Evolutionary conservation across 1,284 basidiomycete genomes (phyloP), one percentile per base, ranked within the genome.

Genomic region (Ustilago shanxiensis): DNA sequence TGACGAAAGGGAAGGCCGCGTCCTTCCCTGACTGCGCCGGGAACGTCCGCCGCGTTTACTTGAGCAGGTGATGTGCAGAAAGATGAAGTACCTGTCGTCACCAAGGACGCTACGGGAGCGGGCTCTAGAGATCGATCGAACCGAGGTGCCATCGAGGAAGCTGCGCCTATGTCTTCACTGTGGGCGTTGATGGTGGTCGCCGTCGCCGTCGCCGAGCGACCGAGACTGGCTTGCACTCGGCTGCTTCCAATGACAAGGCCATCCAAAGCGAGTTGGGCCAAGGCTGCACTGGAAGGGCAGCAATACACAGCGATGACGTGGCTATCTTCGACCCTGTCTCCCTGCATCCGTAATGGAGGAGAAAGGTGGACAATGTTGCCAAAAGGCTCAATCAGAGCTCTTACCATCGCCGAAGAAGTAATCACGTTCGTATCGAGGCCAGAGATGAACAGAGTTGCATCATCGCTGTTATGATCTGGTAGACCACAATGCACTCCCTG

Each of bases 341-440:
- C 11, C 3, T 55, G 35, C 13, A 6, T 28, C 28, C 22, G 10
- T 13, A 44, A 24, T 3, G 20, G 26, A 16, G 51, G 28, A 16
- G 10, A 39, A 14, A 62, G 56, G 16, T 62, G 51, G 11, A 49
- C 49, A 9, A 72, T 33, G 7, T 67, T 52, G 26, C 70, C 70
- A 35, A 72, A 72, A 7, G 70, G 70, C 52, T 72, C 70, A 9
- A 52, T 66, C 58, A 72, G 60, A 20, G 70, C 70, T 33, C 65
- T 52, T 8, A 72, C 35, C 60, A 67, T 66, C 10, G 53, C 41
- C 0, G 60, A n/a, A 9, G 64, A 67, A 4, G 70, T 50, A 6
- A 67, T 20, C 13, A 72, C 65, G n/a, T 18, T 51, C 6, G 64
- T 28, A 41, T 72, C 65, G 18, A 72, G 57, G 13, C 52, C 57